phyloP scores from a whole-genome alignment of 2,329 filamentous ascomycete genomes.

The Pseudonectria buxi region DNA sequence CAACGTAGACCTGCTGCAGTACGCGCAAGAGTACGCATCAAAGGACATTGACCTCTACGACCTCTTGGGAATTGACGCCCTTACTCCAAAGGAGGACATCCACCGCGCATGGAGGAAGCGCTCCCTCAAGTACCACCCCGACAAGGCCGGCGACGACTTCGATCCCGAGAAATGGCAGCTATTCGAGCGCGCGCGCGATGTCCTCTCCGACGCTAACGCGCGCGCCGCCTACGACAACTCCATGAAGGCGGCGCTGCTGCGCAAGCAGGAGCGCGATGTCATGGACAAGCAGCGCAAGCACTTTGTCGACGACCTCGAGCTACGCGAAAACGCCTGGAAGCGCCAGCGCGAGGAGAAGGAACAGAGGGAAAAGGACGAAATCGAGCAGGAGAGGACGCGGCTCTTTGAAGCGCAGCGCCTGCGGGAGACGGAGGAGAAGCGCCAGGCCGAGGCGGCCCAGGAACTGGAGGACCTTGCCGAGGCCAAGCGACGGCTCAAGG shows the following conservation, averaged over 20 bases:
- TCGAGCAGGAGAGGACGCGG: constrained; percentile 32
- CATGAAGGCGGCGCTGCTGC: constrained; percentile 62
- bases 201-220: constrained; percentile 64
- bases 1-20: constrained; percentile 43
- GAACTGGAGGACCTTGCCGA: constrained; percentile 34
- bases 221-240: constrained; percentile 74
- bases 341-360: constrained; percentile 46
- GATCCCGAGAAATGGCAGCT: constrained; percentile 79
- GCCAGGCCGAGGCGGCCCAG: constrained; percentile 31
- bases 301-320: constrained; percentile 83
- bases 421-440: constrained; percentile 30
- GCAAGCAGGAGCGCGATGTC: constrained; percentile 62
- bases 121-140: constrained; percentile 86
- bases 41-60: constrained; percentile 70
- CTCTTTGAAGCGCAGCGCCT: constrained; percentile 31
- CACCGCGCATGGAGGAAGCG: constrained; percentile 78
- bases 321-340: constrained; percentile 62
- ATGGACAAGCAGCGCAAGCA: constrained; percentile 66
- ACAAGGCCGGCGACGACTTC: constrained; percentile 72
- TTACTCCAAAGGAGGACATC: constrained; percentile 64
- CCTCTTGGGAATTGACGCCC: constrained; percentile 60
- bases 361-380: constrained; percentile 25
- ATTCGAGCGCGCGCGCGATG: constrained; percentile 78
- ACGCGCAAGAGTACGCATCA: constrained; percentile 53
- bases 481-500: constrained; percentile 30